Evolutionary conservation across 441 rosid species (phyloP).

Genomic region (Macaranga tanarius): DNA sequence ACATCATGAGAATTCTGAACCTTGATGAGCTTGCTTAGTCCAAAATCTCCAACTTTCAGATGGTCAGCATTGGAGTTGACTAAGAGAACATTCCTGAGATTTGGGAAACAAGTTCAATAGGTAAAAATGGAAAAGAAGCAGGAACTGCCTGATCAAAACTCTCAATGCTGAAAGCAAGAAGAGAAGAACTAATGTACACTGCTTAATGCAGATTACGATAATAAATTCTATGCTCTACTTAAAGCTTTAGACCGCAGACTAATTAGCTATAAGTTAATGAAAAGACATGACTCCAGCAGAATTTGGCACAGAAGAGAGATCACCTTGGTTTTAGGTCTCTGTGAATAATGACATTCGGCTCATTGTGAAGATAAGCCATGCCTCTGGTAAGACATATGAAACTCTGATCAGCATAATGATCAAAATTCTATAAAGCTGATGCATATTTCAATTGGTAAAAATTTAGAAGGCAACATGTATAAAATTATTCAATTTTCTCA

Average conservation of each 20-base stretch:
- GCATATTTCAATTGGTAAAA: neutral
- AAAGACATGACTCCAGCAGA: slow-evolving; percentile 5
- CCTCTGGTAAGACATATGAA: slow-evolving; percentile 58
- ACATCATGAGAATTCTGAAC: slow-evolving; percentile 97
- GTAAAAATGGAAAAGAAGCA: slow-evolving; percentile 10
- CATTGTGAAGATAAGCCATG: slow-evolving; percentile 97
- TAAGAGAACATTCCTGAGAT: slow-evolving; percentile 88
- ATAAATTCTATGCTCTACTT: neutral
- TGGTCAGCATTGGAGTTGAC: slow-evolving; percentile 95
- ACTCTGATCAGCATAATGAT: slow-evolving; percentile 26
- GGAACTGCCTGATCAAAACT: neutral
- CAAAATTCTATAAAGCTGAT: neutral
- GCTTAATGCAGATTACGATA: neutral
- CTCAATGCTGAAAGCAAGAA: slow-evolving; percentile 14
- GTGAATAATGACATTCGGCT: slow-evolving; percentile 94
- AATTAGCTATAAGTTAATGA: slow-evolving; percentile 2
- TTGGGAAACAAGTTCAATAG: slow-evolving; percentile 11
- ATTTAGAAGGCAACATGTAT: neutral
- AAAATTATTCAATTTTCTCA: neutral
- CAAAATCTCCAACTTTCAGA: slow-evolving; percentile 98
- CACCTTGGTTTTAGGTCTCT: slow-evolving; percentile 95
- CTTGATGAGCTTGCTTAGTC: slow-evolving; percentile 94
- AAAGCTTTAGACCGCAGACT: slow-evolving; percentile 10
- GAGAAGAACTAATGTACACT: slow-evolving; percentile 1
- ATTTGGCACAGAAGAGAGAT: slow-evolving; percentile 18